Base-by-base conservation (phyloP, 768 basidiomycete genomes). In the Mycena filopes region DNA sequence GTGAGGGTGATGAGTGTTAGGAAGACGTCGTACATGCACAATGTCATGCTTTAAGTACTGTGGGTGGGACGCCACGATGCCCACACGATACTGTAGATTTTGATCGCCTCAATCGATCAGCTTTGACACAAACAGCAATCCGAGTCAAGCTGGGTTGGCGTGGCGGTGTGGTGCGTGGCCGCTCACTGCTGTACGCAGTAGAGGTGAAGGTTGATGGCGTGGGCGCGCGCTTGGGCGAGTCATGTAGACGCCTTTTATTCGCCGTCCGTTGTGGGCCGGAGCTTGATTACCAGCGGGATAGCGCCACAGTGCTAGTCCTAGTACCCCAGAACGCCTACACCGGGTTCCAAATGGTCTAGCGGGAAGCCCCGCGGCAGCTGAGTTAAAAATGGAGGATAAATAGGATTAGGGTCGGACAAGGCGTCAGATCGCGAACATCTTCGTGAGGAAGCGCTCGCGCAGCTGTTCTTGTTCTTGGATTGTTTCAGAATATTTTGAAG, bases 1-100 rank as follows among this genome's bases (percentile, higher is more conserved):
- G 41, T 21, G 55, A 69, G 33, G 56, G 48, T 49, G 48, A 63
- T 48, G 51, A 48, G 15, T 12, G 47, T 56, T 9, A 66, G 29
- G 48, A 69, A 41, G 12, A 41, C 12, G 4, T 69, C 47, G 31
- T 62, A 65, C 9, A 48, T n/a, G 38, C 16, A 20, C 1, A 25
- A 25, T 21, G 26, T 23, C 64, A 58, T 65, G 48, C 53, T 63
- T 66, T 69, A 63, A 59, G 42, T 59, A 54, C 45, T 33, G 18
- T n/a, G 40, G 2, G 10, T 18, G 25, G 21, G 23, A 53, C 40
- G 53, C 46, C 55, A 56, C 61, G n/a, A n/a, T 15, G 36, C 20
- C 13, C n/a, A 9, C 42, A 54, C n/a, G 31, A 28, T 23, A 43
- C 7, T 11, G 11, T n/a, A n/a, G n/a, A n/a, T n/a, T n/a, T n/a